Conservation (phyloP, 169 alveolate genomes). For the Babesia gibsoni region DNA sequence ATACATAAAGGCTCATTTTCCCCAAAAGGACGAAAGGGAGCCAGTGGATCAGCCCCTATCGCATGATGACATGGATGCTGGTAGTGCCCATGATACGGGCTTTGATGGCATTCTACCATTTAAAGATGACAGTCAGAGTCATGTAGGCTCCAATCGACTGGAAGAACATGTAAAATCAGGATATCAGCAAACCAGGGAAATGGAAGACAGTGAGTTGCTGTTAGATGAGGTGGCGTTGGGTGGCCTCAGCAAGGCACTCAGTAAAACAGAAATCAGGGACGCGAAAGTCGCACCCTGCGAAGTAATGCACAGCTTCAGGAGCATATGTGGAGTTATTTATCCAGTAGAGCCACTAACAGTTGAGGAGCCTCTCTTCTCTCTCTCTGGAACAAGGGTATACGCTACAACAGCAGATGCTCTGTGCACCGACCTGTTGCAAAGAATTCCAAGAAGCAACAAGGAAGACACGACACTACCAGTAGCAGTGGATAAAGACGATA, state of each 20-base stretch:
- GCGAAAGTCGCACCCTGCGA: neutral
- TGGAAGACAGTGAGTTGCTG: neutral
- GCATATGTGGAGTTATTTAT: neutral
- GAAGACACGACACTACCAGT: no score
- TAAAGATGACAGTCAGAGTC: neutral
- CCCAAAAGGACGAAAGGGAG: neutral
- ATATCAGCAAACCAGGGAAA: neutral
- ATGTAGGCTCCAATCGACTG: neutral
- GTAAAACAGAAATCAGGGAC: neutral
- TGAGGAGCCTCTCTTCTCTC: neutral
- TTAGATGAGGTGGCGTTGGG: no score
- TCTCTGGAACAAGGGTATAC: neutral
- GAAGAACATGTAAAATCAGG: neutral
- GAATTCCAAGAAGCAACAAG: no score
- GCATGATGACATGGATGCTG: no score
- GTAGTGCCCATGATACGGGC: neutral
- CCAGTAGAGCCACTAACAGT: slow-evolving; percentile 3
- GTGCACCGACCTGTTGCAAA: neutral
- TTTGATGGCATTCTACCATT: neutral
- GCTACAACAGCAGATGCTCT: neutral
- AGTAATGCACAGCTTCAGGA: neutral
- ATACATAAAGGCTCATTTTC: neutral
- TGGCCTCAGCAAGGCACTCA: neutral
- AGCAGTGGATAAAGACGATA: no score
- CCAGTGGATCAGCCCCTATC: neutral